A percentile compares a stretch with the other conserved stretches of the same genome.
Evolutionary conservation across 2,329 filamentous ascomycete genomes (phyloP).

Genomic region (Monilinia fructigena): DNA sequence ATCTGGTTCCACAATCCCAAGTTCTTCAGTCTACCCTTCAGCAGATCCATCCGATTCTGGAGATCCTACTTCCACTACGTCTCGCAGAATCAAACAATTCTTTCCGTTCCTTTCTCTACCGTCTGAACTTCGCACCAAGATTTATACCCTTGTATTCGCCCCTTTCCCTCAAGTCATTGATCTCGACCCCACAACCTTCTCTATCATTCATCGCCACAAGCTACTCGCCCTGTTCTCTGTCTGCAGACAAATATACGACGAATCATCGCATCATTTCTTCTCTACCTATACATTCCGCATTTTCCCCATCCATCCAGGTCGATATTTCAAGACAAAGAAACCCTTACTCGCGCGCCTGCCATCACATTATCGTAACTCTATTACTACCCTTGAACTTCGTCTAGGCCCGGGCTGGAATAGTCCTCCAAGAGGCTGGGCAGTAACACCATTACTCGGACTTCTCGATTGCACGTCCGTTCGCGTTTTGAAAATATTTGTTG

Average conservation of each 20-base stretch:
- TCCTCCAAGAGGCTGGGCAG: constrained; percentile 69
- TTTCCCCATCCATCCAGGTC: constrained; percentile 63
- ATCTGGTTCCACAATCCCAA: constrained; percentile 26
- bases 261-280: constrained; percentile 67
- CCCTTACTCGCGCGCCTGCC: constrained; percentile 68
- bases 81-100: constrained; percentile 32
- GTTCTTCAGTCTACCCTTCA: constrained; percentile 31
- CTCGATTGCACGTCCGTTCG: constrained; percentile 58
- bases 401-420: constrained; percentile 71
- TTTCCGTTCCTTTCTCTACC: constrained; percentile 69
- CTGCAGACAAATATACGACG: constrained; percentile 59
- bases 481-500: constrained; percentile 64
- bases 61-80: constrained; percentile 25
- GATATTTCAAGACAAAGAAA: constrained; percentile 71
- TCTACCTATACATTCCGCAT: constrained; percentile 61
- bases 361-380: constrained; percentile 55
- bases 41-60: constrained; percentile 37
- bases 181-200: constrained; percentile 65
- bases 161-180: constrained; percentile 57
- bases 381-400: constrained; percentile 66
- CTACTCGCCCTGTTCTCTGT: constrained; percentile 58
- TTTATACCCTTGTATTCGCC: constrained; percentile 64
- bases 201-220: constrained; percentile 55
- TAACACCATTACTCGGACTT: constrained; percentile 63
- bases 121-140: constrained; percentile 65